Percentiles rank a stretch among this genome's conserved stretches.
Conservation (phyloP, 2,329 filamentous ascomycete species). For the Talaromyces sp. region DNA sequence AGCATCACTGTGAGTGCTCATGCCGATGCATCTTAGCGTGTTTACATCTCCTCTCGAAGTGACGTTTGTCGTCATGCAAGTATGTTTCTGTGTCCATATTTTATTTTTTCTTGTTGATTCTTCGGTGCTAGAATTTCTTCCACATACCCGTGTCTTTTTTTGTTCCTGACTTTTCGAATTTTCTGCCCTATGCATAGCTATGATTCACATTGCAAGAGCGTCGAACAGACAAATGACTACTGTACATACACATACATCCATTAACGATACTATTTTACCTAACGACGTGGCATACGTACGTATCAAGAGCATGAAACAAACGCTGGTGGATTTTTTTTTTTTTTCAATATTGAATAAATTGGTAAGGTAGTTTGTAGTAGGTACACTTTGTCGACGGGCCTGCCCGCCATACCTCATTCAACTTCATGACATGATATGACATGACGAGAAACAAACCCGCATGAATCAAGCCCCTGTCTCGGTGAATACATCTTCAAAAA, state of each 20-base stretch:
- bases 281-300: background rate
- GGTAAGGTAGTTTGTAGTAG: background rate
- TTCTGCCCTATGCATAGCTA: background rate
- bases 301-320: background rate
- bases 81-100: background rate
- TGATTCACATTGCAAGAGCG: background rate
- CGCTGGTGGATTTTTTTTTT: too few species aligned
- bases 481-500: background rate
- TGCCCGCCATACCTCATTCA: background rate
- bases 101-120: background rate
- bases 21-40: background rate
- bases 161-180: too few species aligned
- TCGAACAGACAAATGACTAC: background rate
- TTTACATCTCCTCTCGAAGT: background rate
- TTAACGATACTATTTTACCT: background rate
- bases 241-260: background rate
- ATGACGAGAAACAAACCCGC: background rate
- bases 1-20: conserved; percentile 6
- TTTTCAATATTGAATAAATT: background rate
- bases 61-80: background rate
- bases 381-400: background rate
- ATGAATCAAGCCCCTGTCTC: background rate
- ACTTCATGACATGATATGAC: background rate
- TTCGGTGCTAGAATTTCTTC: background rate
- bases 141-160: background rate